A percentile compares a stretch with the other conserved stretches of the same genome.
Evolutionary conservation across 768 basidiomycete species (phyloP).

Genomic region (Antrodiella citrinella): DNA sequence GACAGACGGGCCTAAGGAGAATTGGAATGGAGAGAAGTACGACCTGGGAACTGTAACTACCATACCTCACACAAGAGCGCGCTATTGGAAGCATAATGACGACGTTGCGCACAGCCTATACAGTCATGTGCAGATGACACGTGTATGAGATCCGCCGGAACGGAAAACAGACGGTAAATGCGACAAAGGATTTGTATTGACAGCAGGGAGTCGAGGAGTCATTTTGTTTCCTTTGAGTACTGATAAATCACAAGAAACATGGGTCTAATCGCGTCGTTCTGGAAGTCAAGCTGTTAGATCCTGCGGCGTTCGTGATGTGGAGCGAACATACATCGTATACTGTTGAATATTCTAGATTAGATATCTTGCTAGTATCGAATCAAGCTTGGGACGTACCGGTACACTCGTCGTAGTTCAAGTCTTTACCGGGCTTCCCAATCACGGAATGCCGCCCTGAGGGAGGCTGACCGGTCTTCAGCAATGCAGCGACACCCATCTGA

Average conservation of each 20-base stretch:
- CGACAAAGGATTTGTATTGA: too few relatives aligned
- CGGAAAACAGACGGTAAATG: too few relatives aligned
- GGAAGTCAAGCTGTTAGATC: conserved; percentile 2
- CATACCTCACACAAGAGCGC: too few relatives aligned
- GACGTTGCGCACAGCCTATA: too few relatives aligned
- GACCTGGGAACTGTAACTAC: too few relatives aligned
- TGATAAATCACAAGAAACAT: conserved; percentile 16
- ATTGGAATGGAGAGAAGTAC: too few relatives aligned
- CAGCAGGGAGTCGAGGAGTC: too few relatives aligned
- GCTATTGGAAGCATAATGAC: too few relatives aligned
- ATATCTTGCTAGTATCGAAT: neutral
- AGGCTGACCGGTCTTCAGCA: conserved; percentile 9
- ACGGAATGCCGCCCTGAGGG: conserved; percentile 17
- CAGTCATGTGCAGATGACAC: too few relatives aligned
- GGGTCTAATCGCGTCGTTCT: conserved; percentile 21
- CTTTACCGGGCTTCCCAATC: conserved; percentile 18
- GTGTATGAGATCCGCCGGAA: too few relatives aligned
- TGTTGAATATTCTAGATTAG: neutral
- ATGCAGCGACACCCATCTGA: neutral
- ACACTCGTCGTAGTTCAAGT: conserved; percentile 20
- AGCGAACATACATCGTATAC: conserved; percentile 13
- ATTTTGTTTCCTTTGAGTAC: neutral
- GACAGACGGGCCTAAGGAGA: conserved; percentile 3
- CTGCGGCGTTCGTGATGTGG: neutral
- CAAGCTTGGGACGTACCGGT: conserved; percentile 15